These are phyloP conservation scores for Aspergillus pseudoviridinutans DNA, from an alignment of 2,329 filamentous ascomycete species.

Conservation along the genomic window DNA sequence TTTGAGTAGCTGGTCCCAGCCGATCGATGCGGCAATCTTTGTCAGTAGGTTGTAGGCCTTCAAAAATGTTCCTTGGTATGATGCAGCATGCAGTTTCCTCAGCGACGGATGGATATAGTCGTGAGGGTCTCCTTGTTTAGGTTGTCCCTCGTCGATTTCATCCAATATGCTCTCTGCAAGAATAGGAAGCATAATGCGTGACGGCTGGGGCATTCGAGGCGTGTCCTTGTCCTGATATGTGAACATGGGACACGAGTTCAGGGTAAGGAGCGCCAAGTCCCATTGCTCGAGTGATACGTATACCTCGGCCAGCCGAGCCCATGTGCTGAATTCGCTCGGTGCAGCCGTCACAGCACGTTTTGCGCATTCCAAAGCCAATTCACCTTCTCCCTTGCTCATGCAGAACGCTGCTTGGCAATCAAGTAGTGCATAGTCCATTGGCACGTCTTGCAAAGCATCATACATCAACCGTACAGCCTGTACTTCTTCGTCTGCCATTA, in stretches of 20 bases:
- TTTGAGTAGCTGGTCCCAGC: conserved; percentile 93
- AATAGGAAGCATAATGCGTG: conserved; percentile 80
- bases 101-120: conserved; percentile 87
- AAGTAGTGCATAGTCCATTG: conserved; percentile 96
- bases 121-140: conserved; percentile 65
- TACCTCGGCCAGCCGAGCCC: conserved; percentile 88
- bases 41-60: conserved; percentile 92
- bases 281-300: conserved; percentile 94
- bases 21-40: conserved; percentile 93
- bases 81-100: conserved; percentile 77
- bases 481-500: conserved; percentile 97
- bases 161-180: conserved; percentile 86
- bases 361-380: conserved; percentile 86
- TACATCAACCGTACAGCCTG: conserved; percentile 84
- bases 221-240: conserved; percentile 99
- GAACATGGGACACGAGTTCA: conserved; percentile 99
- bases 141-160: conserved; percentile 88
- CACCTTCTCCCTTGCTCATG: conserved; percentile 78
- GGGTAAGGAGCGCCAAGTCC: conserved; percentile 88
- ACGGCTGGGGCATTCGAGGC: conserved; percentile 88
- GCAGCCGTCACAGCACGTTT: conserved; percentile 93
- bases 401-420: conserved; percentile 93
- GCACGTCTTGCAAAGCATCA: conserved; percentile 81
- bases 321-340: conserved; percentile 94
- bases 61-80: conserved; percentile 92